These are phyloP conservation scores for Populus davidiana DNA, from an alignment of 345 rosid genomes.

Conservation along the genomic window DNA sequence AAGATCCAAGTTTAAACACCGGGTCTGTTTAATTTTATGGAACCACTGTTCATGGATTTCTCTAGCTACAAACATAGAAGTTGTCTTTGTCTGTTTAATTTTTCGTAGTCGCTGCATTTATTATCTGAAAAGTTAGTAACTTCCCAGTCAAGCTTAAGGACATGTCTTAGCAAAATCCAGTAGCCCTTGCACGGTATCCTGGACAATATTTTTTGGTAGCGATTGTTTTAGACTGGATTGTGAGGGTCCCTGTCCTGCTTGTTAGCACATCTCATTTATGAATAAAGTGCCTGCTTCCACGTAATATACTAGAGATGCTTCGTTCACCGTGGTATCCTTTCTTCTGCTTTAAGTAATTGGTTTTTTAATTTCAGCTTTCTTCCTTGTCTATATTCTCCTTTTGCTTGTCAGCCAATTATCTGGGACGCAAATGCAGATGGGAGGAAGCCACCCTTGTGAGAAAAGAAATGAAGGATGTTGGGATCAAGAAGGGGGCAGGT, in stretches of 20 bases:
- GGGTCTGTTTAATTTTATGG: background rate
- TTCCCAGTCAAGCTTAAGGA: background rate
- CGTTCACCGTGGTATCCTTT: background rate
- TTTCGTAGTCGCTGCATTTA: background rate
- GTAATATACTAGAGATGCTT: background rate
- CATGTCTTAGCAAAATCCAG: background rate
- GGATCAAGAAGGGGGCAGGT: slow-evolving; percentile 76
- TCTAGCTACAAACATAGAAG: background rate
- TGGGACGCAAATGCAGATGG: slow-evolving; percentile 69
- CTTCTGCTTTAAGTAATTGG: background rate
- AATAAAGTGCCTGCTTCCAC: background rate
- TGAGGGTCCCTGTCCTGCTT: background rate
- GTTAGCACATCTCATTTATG: background rate
- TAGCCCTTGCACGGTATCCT: background rate
- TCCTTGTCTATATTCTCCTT: background rate
- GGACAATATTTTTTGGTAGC: background rate
- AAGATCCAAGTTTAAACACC: background rate
- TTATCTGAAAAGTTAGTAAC: background rate
- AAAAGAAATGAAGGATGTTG: slow-evolving; percentile 61
- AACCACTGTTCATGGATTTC: background rate
- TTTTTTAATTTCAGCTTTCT: background rate
- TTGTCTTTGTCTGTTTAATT: background rate
- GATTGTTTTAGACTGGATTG: background rate
- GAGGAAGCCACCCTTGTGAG: slow-evolving; percentile 68
- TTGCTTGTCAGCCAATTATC: background rate